These are phyloP conservation scores for Claviceps spartinae DNA, from an alignment of 2,329 filamentous ascomycete species.

Conservation along the genomic window DNA sequence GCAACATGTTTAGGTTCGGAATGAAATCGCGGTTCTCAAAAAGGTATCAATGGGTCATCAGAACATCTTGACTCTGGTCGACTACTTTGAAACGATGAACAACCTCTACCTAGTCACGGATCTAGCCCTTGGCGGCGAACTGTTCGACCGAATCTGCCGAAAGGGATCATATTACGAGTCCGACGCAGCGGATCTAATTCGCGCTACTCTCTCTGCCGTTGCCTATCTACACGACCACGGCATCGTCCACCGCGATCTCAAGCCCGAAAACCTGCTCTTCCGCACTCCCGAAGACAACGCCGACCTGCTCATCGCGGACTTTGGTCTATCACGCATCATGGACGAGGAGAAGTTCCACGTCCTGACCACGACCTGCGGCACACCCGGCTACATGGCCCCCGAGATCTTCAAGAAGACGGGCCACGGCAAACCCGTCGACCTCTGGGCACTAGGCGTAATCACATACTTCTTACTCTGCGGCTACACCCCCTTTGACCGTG, in stretches of 20 bases:
- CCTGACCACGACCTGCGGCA: constrained; percentile 92
- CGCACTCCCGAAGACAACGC: constrained; percentile 95
- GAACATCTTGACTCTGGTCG: constrained; percentile 93
- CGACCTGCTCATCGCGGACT: constrained; percentile 92
- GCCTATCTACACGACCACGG: constrained; percentile 97
- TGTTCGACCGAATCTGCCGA: constrained; percentile 96
- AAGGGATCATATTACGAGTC: constrained; percentile 98
- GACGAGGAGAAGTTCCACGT: constrained; percentile 98
- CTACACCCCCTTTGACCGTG: constrained; percentile 95
- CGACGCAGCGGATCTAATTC: constrained; percentile 88
- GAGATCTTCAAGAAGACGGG: constrained; percentile 99
- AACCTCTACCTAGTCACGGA: constrained; percentile 98
- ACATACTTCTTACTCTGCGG: constrained; percentile 97
- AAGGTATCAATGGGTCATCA: constrained; percentile 98
- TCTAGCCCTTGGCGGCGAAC: constrained; percentile 85
- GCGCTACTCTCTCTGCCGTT: constrained; percentile 89
- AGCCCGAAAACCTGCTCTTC: constrained; percentile 94
- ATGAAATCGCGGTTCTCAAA: constrained; percentile 95
- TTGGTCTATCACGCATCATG: constrained; percentile 93
- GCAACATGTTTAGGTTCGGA: constrained; percentile 54
- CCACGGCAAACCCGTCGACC: constrained; percentile 93
- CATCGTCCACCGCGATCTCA: constrained; percentile 94
- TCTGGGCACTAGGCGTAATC: constrained; percentile 97
- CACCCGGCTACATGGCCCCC: constrained; percentile 96
- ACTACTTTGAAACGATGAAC: constrained; percentile 99